Conservation (phyloP, 108 stramenopile species). For the Fragilaria radians region DNA sequence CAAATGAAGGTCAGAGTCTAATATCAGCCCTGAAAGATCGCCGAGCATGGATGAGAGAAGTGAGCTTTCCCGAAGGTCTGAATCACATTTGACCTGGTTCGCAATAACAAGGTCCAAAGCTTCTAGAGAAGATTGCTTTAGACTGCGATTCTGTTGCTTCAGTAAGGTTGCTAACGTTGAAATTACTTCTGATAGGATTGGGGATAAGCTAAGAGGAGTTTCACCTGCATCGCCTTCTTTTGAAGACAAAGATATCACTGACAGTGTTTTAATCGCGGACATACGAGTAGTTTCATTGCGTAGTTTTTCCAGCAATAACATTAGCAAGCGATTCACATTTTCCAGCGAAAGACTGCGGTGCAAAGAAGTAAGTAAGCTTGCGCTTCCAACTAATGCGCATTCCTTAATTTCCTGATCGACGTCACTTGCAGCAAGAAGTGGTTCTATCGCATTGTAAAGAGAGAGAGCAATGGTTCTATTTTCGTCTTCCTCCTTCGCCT, state of each 20-base stretch:
- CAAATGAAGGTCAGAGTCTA: constrained; percentile 90
- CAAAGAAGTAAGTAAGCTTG: constrained; percentile 50
- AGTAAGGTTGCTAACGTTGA: constrained; percentile 78
- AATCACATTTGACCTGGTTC: constrained; percentile 35
- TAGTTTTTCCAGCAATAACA: constrained; percentile 80
- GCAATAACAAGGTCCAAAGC: constrained; percentile 65
- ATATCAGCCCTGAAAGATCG: constrained; percentile 70
- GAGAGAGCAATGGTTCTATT: constrained; percentile 52
- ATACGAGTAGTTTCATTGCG: constrained; percentile 93
- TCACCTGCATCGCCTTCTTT: constrained; percentile 14
- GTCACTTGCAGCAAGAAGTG: constrained; percentile 87
- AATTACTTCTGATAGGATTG: constrained; percentile 68
- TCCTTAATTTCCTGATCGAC: constrained; percentile 98
- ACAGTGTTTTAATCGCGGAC: constrained; percentile 86
- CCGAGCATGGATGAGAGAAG: constrained; percentile 65
- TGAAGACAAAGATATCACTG: constrained; percentile 55
- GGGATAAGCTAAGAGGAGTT: constrained; percentile 54
- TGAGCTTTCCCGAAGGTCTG: constrained; percentile 15
- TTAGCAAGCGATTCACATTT: constrained; percentile 53
- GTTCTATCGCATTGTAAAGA: constrained; percentile 83
- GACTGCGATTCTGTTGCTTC: constrained; percentile 77
- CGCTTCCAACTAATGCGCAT: constrained; percentile 64
- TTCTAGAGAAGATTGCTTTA: constrained; percentile 82
- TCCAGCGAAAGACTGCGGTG: constrained; percentile 40
- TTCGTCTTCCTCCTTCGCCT: constrained; percentile 26